These are phyloP conservation scores for Exutisphaerella laricina DNA, from an alignment of 2,329 filamentous ascomycete species.

Conservation along the genomic window DNA sequence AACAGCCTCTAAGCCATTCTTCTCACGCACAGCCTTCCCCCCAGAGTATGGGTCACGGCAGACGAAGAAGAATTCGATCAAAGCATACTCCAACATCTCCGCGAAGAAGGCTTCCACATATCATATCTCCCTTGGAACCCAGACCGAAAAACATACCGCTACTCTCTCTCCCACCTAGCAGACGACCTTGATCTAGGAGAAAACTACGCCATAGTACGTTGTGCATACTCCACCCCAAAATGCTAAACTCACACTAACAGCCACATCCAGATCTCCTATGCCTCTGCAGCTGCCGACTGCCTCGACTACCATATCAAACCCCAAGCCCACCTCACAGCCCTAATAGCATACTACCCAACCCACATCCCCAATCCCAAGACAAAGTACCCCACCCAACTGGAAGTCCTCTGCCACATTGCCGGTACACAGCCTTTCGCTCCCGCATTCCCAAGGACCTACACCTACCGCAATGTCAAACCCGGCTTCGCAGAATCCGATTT, in stretches of 20 bases:
- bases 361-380: conserved; percentile 34
- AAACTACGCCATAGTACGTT: conserved; percentile 29
- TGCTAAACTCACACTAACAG: too few species aligned
- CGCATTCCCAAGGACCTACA: conserved; percentile 37
- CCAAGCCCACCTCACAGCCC: conserved; percentile 36
- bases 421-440: conserved; percentile 34
- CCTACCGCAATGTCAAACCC: conserved; percentile 34
- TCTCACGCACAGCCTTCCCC: conserved; percentile 16
- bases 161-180: conserved; percentile 33
- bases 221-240: too few species aligned
- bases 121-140: conserved; percentile 34
- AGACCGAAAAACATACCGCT: conserved; percentile 29
- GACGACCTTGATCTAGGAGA: conserved; percentile 35
- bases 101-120: conserved; percentile 41
- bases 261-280: conserved; percentile 39
- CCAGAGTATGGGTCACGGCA: conserved; percentile 37
- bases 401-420: conserved; percentile 39
- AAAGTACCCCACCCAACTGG: conserved; percentile 36
- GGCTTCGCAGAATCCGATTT: conserved; percentile 42
- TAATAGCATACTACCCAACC: conserved; percentile 42
- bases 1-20: not conserved
- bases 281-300: conserved; percentile 37
- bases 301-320: conserved; percentile 40
- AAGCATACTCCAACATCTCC: conserved; percentile 36
- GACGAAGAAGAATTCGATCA: conserved; percentile 36